Percentiles rank a stretch among this genome's conserved stretches.
Evolutionary conservation across 345 rosid species (phyloP).

Genomic region (Trapa bicornis): DNA sequence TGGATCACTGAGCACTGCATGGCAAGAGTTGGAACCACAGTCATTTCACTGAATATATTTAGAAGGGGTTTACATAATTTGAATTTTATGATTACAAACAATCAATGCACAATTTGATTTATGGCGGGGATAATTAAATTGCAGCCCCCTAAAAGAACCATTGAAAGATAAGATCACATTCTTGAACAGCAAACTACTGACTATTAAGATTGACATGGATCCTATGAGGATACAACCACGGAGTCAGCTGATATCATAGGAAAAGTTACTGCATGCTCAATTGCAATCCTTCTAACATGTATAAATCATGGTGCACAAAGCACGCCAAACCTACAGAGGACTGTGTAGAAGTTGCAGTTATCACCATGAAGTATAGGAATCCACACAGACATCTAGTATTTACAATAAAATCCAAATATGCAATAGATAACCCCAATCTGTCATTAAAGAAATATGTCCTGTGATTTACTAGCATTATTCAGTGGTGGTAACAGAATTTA

Average conservation of each 20-base stretch:
- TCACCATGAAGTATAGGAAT: not conserved
- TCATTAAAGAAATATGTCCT: not conserved
- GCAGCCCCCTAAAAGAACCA: not conserved
- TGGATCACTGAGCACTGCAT: constrained; percentile 71
- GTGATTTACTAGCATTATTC: not conserved
- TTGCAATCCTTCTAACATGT: not conserved
- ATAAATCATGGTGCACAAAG: not conserved
- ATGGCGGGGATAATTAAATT: not conserved
- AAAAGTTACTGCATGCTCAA: not conserved
- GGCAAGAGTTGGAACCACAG: not conserved
- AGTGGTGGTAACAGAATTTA: not conserved
- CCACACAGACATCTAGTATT: too few relatives aligned
- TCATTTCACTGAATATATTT: not conserved
- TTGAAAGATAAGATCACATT: not conserved
- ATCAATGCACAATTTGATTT: not conserved
- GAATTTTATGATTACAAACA: not conserved
- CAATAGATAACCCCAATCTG: not conserved
- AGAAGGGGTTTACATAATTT: not conserved
- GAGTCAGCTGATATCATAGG: not conserved
- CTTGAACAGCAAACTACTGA: not conserved
- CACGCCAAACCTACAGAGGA: not conserved
- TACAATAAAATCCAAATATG: too few relatives aligned
- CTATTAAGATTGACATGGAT: not conserved
- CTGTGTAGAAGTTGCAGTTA: not conserved
- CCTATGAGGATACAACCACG: not conserved